Evolutionary conservation across 495 filamentous ascomycete genomes (phyloP).

Genomic region (Monascus purpureus): DNA sequence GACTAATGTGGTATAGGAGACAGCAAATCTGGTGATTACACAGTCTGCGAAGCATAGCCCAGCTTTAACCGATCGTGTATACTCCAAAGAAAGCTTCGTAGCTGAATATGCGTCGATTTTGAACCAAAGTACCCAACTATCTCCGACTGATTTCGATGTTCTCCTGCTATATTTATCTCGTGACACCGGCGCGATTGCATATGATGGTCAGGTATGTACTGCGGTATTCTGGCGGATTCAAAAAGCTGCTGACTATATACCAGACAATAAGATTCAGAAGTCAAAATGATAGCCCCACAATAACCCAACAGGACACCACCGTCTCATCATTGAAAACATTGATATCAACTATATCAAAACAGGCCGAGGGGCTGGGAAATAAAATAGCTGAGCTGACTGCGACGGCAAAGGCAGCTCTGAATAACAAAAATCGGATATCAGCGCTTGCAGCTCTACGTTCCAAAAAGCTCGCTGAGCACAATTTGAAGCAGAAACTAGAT

Average conservation of each 20-base stretch:
- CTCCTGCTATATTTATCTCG: conserved; percentile 59
- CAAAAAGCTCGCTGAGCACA: conserved; percentile 66
- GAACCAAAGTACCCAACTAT: conserved; percentile 36
- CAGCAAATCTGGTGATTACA: conserved; percentile 29
- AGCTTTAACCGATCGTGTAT: conserved; percentile 47
- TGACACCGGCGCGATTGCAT: conserved; percentile 48
- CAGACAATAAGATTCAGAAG: conserved; percentile 62
- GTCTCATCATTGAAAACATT: conserved; percentile 66
- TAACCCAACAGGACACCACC: conserved; percentile 63
- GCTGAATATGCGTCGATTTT: conserved; percentile 42
- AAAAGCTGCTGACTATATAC: conserved; percentile 9
- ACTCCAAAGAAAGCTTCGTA: conserved; percentile 48
- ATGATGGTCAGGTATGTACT: conserved; percentile 45
- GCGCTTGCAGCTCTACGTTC: conserved; percentile 67
- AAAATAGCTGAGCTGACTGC: conserved; percentile 34
- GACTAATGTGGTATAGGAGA: conserved; percentile 19
- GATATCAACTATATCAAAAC: conserved; percentile 44
- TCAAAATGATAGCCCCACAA: conserved; percentile 27
- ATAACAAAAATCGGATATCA: conserved; percentile 51
- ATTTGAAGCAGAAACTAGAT: conserved; percentile 50
- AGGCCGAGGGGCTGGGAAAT: conserved; percentile 45
- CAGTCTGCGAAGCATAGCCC: conserved; percentile 24
- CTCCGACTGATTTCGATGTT: conserved; percentile 51
- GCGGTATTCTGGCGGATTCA: conserved; percentile 1
- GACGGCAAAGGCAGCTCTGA: conserved; percentile 54